Evolutionary conservation across 306 rosid species (phyloP), one percentile per base, ranked within the genome.

Genomic region (Carpinus fangiana): DNA sequence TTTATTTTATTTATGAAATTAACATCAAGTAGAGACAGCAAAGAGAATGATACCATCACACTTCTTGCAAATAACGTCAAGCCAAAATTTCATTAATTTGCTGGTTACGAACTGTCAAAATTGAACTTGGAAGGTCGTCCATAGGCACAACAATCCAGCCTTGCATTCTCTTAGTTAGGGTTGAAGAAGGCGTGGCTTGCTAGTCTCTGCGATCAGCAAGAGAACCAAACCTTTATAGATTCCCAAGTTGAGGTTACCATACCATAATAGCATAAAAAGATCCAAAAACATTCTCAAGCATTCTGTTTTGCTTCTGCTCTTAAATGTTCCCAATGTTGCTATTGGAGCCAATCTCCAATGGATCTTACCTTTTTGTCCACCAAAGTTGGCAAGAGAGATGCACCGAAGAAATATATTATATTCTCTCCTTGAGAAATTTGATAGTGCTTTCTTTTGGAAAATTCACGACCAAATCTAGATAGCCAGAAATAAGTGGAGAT

Each of bases 341-440:
- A 47, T 23, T 51, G n/a, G 55, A 66, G 78, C 46, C 62, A 21
- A 53, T 82, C 72, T 72, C 51, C 67, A 45, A 55, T 36, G 26
- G 43, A 62, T 57, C 55, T 6, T 16, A n/a, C 28, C 23, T 41
- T 12, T 43, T 18, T 23, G 13, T 16, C 55, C 26, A 14, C 31
- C 2, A 5, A 10, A 67, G 31, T 48, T 14, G 23, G 10, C 0
- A 5, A 67, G 12, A 18, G 23, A 67, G 12, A 60, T 20, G 67
- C 36, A 74, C 81, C 2, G 28, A 69, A 26, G 62, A 21, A 73
- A 77, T 41, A 38, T 23, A 51, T 38, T 41, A 17, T 66, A 23
- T 23, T 23, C 26, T 23, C 68, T 64, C 56, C 62, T 38, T 73
- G 46, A 50, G 66, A 70, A 66, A 54, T 7, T 23, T 8, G 0